Conservation (phyloP, 2,329 filamentous ascomycete species). For the Fusarium sp. region DNA sequence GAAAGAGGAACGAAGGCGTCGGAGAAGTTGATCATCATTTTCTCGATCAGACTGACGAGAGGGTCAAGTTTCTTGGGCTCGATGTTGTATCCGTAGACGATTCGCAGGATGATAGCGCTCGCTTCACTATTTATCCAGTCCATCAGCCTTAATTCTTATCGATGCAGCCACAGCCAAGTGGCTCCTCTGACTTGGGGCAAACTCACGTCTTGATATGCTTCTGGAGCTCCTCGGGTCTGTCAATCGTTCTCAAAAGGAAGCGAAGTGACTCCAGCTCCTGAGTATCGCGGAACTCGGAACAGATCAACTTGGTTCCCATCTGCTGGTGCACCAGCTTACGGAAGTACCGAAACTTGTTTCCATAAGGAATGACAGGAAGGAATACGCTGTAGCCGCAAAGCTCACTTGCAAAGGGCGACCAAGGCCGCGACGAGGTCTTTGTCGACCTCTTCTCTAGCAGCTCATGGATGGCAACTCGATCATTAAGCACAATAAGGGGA, state of each 20-base stretch:
- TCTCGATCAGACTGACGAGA: slow-evolving; percentile 49
- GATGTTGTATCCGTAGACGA: slow-evolving; percentile 52
- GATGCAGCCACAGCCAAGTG: no score
- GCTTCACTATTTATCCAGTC: slow-evolving; percentile 42
- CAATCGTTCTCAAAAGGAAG: slow-evolving; percentile 43
- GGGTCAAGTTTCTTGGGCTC: slow-evolving; percentile 50
- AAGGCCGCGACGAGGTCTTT: slow-evolving; percentile 52
- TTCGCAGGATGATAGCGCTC: slow-evolving; percentile 46
- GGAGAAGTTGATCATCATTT: slow-evolving; percentile 49
- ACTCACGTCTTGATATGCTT: slow-evolving; percentile 50
- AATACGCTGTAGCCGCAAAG: slow-evolving; percentile 44
- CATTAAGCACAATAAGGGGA: slow-evolving; percentile 58
- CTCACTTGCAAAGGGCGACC: slow-evolving; percentile 38
- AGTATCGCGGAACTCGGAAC: slow-evolving; percentile 33
- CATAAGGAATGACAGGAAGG: slow-evolving; percentile 36
- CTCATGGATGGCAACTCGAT: slow-evolving; percentile 53
- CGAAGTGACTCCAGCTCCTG: slow-evolving; percentile 49
- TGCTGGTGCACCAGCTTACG: slow-evolving; percentile 52
- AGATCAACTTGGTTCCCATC: slow-evolving; percentile 45
- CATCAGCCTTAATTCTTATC: not conserved
- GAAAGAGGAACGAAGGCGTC: slow-evolving; percentile 48
- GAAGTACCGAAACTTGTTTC: slow-evolving; percentile 34
- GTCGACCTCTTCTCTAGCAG: slow-evolving; percentile 54
- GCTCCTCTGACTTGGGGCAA: not conserved
- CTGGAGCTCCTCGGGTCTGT: slow-evolving; percentile 39